Conservation (phyloP, 371 early-diverging fungal species). For the Mucor circinelloides region DNA sequence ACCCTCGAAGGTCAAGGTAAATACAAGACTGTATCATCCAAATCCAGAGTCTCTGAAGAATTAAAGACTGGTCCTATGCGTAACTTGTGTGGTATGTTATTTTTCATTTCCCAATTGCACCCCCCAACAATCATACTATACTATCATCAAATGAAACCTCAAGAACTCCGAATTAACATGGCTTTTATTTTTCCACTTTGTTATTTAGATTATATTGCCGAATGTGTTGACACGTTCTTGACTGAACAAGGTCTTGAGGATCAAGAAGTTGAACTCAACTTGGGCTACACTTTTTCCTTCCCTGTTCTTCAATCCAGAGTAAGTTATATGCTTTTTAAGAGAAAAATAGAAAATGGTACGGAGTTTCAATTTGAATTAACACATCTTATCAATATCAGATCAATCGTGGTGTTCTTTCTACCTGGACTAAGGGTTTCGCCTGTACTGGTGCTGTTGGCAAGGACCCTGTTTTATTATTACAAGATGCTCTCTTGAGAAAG, state of each 20-base stretch:
- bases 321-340: not conserved
- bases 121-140: constrained; percentile 6
- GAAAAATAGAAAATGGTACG: constrained; percentile 1
- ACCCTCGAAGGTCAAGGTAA: constrained; percentile 78
- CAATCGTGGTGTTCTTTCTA: constrained; percentile 74
- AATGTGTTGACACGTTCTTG: constrained; percentile 80
- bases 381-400: constrained; percentile 34
- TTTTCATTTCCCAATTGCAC: not conserved
- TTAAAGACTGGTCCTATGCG: constrained; percentile 70
- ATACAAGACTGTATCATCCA: constrained; percentile 69
- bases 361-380: constrained; percentile 5
- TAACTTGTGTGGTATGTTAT: constrained; percentile 45
- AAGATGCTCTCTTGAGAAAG: constrained; percentile 80
- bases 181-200: constrained; percentile 5
- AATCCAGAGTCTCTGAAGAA: constrained; percentile 80
- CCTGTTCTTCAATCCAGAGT: constrained; percentile 82
- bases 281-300: constrained; percentile 97
- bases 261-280: constrained; percentile 46
- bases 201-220: constrained; percentile 75
- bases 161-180: constrained; percentile 21
- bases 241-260: constrained; percentile 55
- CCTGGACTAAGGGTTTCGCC: constrained; percentile 95
- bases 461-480: constrained; percentile 88
- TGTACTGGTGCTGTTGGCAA: constrained; percentile 79
- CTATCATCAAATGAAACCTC: constrained; percentile 10